These are phyloP conservation scores for Colletotrichum karsti DNA, from an alignment of 2,329 filamentous ascomycete genomes.

Conservation along the genomic window DNA sequence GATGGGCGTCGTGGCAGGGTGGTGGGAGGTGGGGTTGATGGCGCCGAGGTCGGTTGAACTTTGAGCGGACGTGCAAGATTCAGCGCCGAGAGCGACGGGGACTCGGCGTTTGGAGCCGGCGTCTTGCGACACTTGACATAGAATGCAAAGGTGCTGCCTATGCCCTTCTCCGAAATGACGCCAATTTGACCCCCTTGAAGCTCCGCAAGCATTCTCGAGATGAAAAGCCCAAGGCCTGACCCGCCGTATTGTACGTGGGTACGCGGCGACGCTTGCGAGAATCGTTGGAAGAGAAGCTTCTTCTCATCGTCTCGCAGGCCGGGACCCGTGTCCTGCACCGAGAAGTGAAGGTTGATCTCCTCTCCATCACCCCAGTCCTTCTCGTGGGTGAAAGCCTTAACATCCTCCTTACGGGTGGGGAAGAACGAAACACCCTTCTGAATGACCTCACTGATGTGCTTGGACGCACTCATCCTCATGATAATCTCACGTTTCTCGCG, in stretches of 20 bases:
- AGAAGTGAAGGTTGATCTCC: constrained; percentile 76
- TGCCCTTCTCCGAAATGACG: constrained; percentile 71
- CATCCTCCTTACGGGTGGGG: constrained; percentile 50
- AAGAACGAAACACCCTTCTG: constrained; percentile 55
- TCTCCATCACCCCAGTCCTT: constrained; percentile 78
- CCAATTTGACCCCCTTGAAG: constrained; percentile 82
- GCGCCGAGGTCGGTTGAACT: constrained; percentile 27
- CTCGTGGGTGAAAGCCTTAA: constrained; percentile 57
- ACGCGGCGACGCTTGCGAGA: constrained; percentile 73
- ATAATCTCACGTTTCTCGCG: constrained; percentile 67
- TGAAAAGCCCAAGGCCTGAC: constrained; percentile 77
- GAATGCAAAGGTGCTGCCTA: constrained; percentile 80
- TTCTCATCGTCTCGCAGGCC: constrained; percentile 71
- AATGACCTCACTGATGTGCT: constrained; percentile 52
- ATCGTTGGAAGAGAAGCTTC: constrained; percentile 73
- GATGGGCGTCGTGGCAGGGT: constrained; percentile 9
- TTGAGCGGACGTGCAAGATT: constrained; percentile 38
- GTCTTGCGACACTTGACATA: constrained; percentile 76
- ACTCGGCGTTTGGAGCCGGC: constrained; percentile 45
- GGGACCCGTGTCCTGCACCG: constrained; percentile 77
- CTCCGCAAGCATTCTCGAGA: constrained; percentile 78
- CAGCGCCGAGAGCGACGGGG: constrained; percentile 44
- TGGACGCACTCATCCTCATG: constrained; percentile 72
- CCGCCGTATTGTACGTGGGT: constrained; percentile 79
- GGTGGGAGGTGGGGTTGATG: constrained; percentile 13